Evolutionary conservation across 352 stramenopile genomes (phyloP).

Genomic region (Plasmopara halstedii): DNA sequence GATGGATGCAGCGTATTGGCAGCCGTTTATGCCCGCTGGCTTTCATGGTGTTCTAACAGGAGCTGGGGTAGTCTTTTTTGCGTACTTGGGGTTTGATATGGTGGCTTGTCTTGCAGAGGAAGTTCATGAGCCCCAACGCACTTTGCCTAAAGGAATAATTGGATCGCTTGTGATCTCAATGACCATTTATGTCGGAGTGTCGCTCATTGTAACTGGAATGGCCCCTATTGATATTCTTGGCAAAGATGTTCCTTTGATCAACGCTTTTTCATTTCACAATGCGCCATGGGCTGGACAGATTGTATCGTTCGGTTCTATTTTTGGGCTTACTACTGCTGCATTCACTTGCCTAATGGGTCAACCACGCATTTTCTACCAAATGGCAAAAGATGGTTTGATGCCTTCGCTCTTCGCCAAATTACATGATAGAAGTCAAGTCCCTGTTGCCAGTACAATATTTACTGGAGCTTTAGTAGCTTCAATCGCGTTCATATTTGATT

Average conservation of each 20-base stretch:
- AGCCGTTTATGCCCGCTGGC: conserved; percentile 80
- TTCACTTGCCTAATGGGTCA: conserved; percentile 91
- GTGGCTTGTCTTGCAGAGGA: conserved; percentile 89
- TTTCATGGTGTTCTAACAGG: conserved; percentile 84
- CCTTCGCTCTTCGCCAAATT: conserved; percentile 56
- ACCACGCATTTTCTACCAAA: conserved; percentile 89
- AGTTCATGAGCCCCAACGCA: conserved; percentile 83
- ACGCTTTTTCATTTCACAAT: conserved; percentile 74
- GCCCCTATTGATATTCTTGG: conserved; percentile 64
- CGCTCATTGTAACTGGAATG: conserved; percentile 87
- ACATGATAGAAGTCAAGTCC: conserved; percentile 54
- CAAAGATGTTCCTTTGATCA: conserved; percentile 71
- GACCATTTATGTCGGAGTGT: conserved; percentile 86
- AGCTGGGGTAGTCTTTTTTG: conserved; percentile 88
- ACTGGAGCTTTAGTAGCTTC: conserved; percentile 71
- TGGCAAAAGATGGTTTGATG: conserved; percentile 81
- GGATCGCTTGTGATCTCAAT: conserved; percentile 88
- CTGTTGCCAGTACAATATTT: conserved; percentile 80
- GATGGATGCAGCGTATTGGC: conserved; percentile 69
- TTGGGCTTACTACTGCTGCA: conserved; percentile 84
- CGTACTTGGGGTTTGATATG: conserved; percentile 92
- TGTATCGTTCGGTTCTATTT: conserved; percentile 89
- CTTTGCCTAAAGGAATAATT: conserved; percentile 89
- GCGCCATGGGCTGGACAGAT: conserved; percentile 67
- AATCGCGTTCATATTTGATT: conserved; percentile 84